These are phyloP conservation scores for Trypanosoma conorhini DNA, from an alignment of 208 protist species.

Conservation along the genomic window DNA sequence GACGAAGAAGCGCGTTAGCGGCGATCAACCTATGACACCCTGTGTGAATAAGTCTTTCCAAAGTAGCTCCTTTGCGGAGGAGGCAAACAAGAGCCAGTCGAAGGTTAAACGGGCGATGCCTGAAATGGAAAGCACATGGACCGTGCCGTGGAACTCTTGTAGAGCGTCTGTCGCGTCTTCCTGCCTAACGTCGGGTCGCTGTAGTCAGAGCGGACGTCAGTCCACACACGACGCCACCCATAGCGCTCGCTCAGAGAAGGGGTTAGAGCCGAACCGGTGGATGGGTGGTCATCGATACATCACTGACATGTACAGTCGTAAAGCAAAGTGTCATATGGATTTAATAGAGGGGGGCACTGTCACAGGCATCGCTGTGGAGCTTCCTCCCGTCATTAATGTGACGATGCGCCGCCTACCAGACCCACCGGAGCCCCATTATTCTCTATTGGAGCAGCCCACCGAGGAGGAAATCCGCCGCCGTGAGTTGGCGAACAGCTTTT, in stretches of 20 bases:
- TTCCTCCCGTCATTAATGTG: conserved; percentile 52
- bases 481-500: conserved; percentile 77
- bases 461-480: conserved; percentile 61
- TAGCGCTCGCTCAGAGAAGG: neutral
- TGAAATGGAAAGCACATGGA: neutral
- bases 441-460: conserved; percentile 66
- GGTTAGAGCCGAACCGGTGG: neutral
- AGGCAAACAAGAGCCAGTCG: neutral
- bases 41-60: neutral
- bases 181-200: neutral
- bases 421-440: conserved; percentile 45
- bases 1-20: neutral
- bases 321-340: conserved; percentile 56
- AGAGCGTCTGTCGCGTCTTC: neutral
- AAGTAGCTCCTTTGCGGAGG: neutral
- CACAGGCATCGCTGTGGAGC: conserved; percentile 66
- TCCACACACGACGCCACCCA: neutral
- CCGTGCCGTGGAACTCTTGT: conserved; percentile 1
- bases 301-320: conserved; percentile 35
- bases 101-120: neutral
- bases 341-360: conserved; percentile 66
- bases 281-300: conserved; percentile 6
- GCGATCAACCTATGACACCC: neutral
- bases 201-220: neutral
- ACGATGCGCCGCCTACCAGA: conserved; percentile 73